Evolutionary conservation across 2,329 filamentous ascomycete genomes (phyloP).

Genomic region (Trichoderma koningiopsis): DNA sequence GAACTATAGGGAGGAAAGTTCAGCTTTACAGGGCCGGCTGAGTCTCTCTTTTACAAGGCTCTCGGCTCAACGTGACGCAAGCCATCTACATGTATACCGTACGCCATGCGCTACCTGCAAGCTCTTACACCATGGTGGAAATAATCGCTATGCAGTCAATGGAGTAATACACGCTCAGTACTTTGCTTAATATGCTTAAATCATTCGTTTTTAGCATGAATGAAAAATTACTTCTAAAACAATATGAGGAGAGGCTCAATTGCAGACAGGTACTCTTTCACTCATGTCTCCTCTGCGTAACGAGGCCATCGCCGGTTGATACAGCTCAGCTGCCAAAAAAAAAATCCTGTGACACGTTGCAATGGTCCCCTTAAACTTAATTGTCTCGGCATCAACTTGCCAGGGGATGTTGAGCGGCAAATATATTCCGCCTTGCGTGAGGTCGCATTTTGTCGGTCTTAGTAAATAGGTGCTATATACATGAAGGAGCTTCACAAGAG

Average conservation of each 20-base stretch:
- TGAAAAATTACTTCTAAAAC: neutral
- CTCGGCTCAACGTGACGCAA: neutral
- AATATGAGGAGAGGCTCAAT: neutral
- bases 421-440: neutral
- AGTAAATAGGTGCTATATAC: neutral
- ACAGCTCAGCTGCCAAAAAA: slow-evolving; percentile 1
- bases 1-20: neutral
- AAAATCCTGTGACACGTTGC: slow-evolving; percentile 3
- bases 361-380: slow-evolving; percentile 3
- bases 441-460: neutral
- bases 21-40: neutral
- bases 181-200: neutral
- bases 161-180: neutral
- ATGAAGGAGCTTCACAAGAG: neutral
- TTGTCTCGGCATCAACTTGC: slow-evolving; percentile 2
- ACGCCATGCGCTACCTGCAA: neutral
- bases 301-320: neutral
- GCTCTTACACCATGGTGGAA: neutral
- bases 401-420: neutral
- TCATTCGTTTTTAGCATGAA: neutral
- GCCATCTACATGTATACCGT: neutral
- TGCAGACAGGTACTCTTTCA: neutral
- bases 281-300: neutral
- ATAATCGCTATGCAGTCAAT: neutral
- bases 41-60: neutral